Evolutionary conservation across 768 basidiomycete species (phyloP), one percentile per base, ranked within the genome.

Genomic region (Royoungia palumana): DNA sequence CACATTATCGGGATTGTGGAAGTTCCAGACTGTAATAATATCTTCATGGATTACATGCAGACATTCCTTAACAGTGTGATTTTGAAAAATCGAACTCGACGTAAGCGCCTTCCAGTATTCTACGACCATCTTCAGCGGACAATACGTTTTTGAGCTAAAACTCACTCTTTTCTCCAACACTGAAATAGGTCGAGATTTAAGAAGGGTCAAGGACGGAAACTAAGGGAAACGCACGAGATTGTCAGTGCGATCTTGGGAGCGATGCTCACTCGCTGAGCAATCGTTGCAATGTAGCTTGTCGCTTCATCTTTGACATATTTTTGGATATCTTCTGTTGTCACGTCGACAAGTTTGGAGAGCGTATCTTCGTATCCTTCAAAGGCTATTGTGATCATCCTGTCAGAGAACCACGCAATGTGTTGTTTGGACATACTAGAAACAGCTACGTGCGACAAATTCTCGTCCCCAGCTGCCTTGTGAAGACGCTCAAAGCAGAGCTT

Each of bases 1-100:
- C 41, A 53, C 51, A 12, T 34, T 12, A 21, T 45, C 19, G 4
- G 49, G 44, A 5, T 53, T 19, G 3, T 37, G 30, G 35, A 53
- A 45, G 7, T 53, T 51, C 52, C 52, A 53, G 17, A 45, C 11
- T 6, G 14, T 11, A 16, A 51, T 12, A 6, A 53, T 45, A 25
- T 51, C 52, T 10, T 35, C 10, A 25, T 53, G 52, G 6, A 53
- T 28, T 11, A 41, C 39, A n/a, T 19, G 19, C 12, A 53, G 21
- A 1, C 28, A 51, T 20, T 11, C 42, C 30, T 36, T 35, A 5
- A 50, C 16, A 4, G 42, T 44, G 25, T 44, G 32, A 4, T 27
- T 27, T 5, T n/a, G 21, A 10, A 51, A 37, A 16, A 27, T 24
- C 1, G 34, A 13, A 11, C 42, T 44, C 12, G 19, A 19, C 10